A percentile compares a stretch with the other conserved stretches of the same genome.
Evolutionary conservation across 1,284 basidiomycete species (phyloP).

Genomic region (Quambalaria eucalypti): DNA sequence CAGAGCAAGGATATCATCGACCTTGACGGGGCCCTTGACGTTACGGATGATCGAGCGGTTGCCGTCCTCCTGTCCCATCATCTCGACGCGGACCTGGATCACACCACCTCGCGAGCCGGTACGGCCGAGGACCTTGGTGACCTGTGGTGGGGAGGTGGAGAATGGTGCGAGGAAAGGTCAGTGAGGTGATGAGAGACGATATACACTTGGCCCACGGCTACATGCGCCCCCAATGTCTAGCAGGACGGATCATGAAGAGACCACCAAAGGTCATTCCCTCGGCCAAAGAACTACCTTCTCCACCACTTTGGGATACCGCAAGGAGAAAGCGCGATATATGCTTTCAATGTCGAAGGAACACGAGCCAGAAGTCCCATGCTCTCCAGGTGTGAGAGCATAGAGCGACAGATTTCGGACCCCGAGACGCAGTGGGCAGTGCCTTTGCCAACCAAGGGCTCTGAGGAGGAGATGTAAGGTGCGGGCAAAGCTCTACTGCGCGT

Average conservation of each 20-base stretch:
- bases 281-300: too few species aligned
- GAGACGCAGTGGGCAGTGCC: too few species aligned
- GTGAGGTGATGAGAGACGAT: background rate
- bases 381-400: too few species aligned
- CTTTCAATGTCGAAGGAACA: background rate
- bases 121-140: slow-evolving; percentile 79
- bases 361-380: too few species aligned
- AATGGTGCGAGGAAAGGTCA: background rate
- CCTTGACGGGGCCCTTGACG: slow-evolving; percentile 95
- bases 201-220: background rate
- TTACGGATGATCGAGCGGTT: slow-evolving; percentile 95
- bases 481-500: background rate
- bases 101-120: slow-evolving; percentile 99
- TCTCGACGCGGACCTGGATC: slow-evolving; percentile 98
- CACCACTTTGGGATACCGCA: too few species aligned
- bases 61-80: slow-evolving; percentile 81
- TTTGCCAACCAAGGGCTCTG: too few species aligned
- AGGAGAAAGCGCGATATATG: background rate
- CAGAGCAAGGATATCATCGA: slow-evolving; percentile 92
- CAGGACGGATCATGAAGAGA: too few species aligned
- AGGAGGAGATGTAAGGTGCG: too few species aligned
- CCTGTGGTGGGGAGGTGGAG: slow-evolving; percentile 15
- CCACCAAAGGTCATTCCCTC: too few species aligned
- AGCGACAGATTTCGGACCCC: too few species aligned
- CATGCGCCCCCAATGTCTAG: background rate